Conservation (phyloP, 2,329 filamentous ascomycete species). For the Neopestalotiopsis rosae region DNA sequence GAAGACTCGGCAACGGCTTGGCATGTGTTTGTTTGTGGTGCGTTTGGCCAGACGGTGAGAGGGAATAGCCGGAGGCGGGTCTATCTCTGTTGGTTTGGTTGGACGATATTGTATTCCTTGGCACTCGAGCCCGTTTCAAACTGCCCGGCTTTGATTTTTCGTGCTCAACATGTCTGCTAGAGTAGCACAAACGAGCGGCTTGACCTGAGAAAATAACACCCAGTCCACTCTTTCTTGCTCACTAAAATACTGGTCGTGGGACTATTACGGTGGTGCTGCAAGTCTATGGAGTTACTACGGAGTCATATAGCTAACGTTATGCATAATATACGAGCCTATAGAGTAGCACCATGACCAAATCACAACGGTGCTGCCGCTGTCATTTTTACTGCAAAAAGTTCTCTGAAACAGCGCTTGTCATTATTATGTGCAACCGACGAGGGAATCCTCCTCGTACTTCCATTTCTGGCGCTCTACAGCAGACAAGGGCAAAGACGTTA, state of each 20-base stretch:
- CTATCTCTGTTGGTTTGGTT: background rate
- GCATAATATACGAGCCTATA: background rate
- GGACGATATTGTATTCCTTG: background rate
- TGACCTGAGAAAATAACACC: background rate
- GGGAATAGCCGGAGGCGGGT: background rate
- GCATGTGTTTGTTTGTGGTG: background rate
- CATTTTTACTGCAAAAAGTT: background rate
- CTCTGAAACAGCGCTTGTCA: background rate
- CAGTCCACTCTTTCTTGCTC: background rate
- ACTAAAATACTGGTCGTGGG: background rate
- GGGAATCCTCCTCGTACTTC: background rate
- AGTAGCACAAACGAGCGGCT: background rate
- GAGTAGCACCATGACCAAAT: background rate
- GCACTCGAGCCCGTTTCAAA: background rate
- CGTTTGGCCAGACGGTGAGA: background rate
- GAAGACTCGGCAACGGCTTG: background rate
- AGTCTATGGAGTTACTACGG: background rate
- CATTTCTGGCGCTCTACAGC: too few relatives aligned
- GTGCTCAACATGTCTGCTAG: background rate
- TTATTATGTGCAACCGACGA: background rate
- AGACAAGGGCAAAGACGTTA: background rate
- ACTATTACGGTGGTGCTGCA: background rate
- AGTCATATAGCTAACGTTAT: background rate
- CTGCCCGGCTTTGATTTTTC: background rate
- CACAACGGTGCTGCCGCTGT: background rate